phyloP scores from a whole-genome alignment of 345 rosid species.

The Dipteronia sinensis region DNA sequence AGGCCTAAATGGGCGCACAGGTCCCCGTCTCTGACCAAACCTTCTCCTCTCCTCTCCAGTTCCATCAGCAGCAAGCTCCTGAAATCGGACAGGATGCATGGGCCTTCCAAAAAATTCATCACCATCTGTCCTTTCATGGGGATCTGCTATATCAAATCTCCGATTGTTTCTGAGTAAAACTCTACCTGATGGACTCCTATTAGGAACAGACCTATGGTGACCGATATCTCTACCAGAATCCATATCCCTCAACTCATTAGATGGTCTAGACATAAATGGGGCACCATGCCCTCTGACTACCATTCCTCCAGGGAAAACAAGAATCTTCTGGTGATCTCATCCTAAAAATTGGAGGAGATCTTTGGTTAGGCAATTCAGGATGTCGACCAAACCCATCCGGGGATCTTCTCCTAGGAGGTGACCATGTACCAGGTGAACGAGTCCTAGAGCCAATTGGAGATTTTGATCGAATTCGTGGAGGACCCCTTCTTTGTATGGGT shows the following conservation, averaged over 20 bases:
- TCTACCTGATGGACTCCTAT: constrained; percentile 66
- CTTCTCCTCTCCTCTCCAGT: constrained; percentile 66
- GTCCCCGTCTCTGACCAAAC: constrained; percentile 64
- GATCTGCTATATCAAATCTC: constrained; percentile 53
- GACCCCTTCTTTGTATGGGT: constrained; percentile 48
- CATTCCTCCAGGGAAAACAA: constrained; percentile 60
- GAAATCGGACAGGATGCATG: constrained; percentile 58
- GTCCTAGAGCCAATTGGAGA: constrained; percentile 69
- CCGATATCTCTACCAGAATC: constrained; percentile 56
- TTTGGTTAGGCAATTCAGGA: constrained; percentile 55
- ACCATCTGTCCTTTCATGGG: constrained; percentile 57
- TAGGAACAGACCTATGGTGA: constrained; percentile 57
- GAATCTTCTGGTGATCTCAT: constrained; percentile 67
- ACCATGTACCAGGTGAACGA: constrained; percentile 70
- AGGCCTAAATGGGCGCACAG: constrained; percentile 63
- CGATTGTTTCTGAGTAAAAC: constrained; percentile 55
- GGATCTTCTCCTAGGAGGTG: constrained; percentile 72
- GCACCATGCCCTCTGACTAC: constrained; percentile 66
- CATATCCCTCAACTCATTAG: constrained; percentile 62
- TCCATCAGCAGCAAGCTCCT: constrained; percentile 59
- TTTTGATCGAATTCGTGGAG: constrained; percentile 54
- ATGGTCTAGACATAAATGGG: constrained; percentile 58
- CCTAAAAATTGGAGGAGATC: constrained; percentile 68
- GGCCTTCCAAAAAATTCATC: constrained; percentile 64
- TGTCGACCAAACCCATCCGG: constrained; percentile 67